Base-by-base conservation (phyloP, 768 basidiomycete genomes). In the Mycena albidolilacea region DNA sequence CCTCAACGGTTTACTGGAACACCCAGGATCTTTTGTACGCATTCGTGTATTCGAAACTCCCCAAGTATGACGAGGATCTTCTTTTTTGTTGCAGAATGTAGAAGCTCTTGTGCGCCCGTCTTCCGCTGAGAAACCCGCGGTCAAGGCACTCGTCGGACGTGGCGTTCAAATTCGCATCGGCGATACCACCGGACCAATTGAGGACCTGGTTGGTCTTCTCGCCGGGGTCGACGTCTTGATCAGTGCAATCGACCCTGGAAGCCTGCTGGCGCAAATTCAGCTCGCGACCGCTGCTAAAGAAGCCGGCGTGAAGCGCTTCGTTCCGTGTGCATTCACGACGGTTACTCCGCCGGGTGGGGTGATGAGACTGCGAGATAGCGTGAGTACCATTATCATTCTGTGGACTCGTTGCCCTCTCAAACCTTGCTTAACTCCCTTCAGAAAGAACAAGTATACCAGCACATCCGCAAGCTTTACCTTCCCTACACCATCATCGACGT, bases 401-500 rank as follows among this genome's bases (percentile, higher is more conserved):
- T 19, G 52, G 23, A 23, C 23, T 23, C 23, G 23, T 23, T 23
- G 23, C 23, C 23, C 23, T 23, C 23, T 23, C 23, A 2, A 23
- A 23, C 23, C 23, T 23, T 50, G n/a, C 12, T 35, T 3, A 37
- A 43, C 35, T 46, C 21, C 15, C 7, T 37, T 7, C 44, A 82
- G 81, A 82, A 81, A 80, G 73, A 78, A 4, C 75, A 66, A 3
- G 77, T 82, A 35, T 77, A 76, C 23, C 75, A 79, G 8, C 79
- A 77, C 60, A 65, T 81, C 65, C 59, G 75, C 23, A 74, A 74
- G n/a, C 74, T 78, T 14, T 78, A 70, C 48, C 63, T 80, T 8
- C 69, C 74, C 0, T 78, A 82, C 59, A 82, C 82, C 8, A 78
- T 80, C 74, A 80, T 82, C 64, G 81, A 81, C 52, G 79, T 80